Conservation (phyloP, 2,329 filamentous ascomycete species). For the Teratosphaeria viscida region DNA sequence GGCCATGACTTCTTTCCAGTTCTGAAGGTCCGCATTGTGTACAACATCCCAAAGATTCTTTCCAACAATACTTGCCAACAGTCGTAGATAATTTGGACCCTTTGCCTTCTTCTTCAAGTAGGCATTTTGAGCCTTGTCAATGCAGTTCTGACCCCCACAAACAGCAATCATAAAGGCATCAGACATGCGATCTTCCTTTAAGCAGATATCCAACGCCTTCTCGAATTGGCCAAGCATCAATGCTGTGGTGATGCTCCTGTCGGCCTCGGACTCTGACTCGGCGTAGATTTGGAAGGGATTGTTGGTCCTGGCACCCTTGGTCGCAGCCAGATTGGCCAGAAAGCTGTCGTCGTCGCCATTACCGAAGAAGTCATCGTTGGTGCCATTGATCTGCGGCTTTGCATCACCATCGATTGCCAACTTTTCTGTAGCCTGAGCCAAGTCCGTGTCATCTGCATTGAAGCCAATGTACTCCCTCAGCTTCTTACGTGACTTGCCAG, state of each 20-base stretch:
- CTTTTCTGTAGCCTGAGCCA: slow-evolving; percentile 32
- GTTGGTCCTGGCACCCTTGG: slow-evolving; percentile 85
- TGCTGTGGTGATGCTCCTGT: slow-evolving; percentile 77
- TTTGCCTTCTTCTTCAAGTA: slow-evolving; percentile 80
- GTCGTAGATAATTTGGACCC: slow-evolving; percentile 80
- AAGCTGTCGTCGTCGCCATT: slow-evolving; percentile 71
- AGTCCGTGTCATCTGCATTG: slow-evolving; percentile 43
- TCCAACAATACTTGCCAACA: slow-evolving; percentile 81
- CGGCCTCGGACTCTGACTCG: slow-evolving; percentile 71
- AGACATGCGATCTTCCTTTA: slow-evolving; percentile 80
- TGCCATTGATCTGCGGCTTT: slow-evolving; percentile 18
- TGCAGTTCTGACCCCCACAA: slow-evolving; percentile 83
- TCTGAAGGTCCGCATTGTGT: slow-evolving; percentile 81
- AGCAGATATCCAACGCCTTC: slow-evolving; percentile 75
- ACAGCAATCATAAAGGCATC: slow-evolving; percentile 98
- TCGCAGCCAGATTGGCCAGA: slow-evolving; percentile 70
- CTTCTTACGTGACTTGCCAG: slow-evolving; percentile 72
- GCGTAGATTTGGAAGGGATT: slow-evolving; percentile 86
- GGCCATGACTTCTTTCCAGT: slow-evolving; percentile 97
- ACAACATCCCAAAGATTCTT: slow-evolving; percentile 99
- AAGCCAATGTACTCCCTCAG: slow-evolving; percentile 90
- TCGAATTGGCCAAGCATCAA: slow-evolving; percentile 86
- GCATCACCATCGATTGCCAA: slow-evolving; percentile 43
- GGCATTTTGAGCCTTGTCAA: slow-evolving; percentile 85
- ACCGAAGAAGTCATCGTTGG: slow-evolving; percentile 60